Evolutionary conservation across 768 basidiomycete species (phyloP).

Genomic region (Tulasnella sp.): DNA sequence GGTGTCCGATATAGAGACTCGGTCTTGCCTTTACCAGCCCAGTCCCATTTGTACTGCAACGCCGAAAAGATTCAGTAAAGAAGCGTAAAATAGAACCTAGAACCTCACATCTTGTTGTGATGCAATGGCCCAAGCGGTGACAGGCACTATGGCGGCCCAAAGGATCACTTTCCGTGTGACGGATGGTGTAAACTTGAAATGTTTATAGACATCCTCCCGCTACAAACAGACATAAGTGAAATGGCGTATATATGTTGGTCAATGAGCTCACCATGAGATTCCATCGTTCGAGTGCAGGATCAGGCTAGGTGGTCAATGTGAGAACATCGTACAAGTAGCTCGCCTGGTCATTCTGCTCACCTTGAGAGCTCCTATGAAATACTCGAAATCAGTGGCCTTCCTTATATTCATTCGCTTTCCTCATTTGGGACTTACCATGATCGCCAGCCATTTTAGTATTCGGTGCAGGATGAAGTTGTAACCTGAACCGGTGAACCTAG

Average conservation of each 20-base stretch:
- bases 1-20: conserved; percentile 29
- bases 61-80: not conserved
- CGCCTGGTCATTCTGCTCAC: conserved; percentile 27
- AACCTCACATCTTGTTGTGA: not conserved
- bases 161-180: conserved; percentile 50
- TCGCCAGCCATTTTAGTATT: conserved; percentile 44
- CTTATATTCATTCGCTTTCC: not conserved
- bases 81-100: too few relatives aligned
- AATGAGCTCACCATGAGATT: conserved; percentile 40
- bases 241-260: not conserved
- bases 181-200: conserved; percentile 68
- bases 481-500: not conserved
- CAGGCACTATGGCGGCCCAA: conserved; percentile 56
- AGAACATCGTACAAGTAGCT: not conserved
- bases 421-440: conserved; percentile 39
- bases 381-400: conserved; percentile 20
- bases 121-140: conserved; percentile 18
- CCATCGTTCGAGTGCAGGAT: conserved; percentile 50
- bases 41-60: conserved; percentile 32
- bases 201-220: conserved; percentile 78
- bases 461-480: not conserved
- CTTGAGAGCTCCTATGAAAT: conserved; percentile 44
- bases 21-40: conserved; percentile 39
- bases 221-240: conserved; percentile 25
- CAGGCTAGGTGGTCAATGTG: conserved; percentile 30